These are phyloP conservation scores for Hirschfeldia incana DNA, from an alignment of 345 rosid species.

Conservation along the genomic window DNA sequence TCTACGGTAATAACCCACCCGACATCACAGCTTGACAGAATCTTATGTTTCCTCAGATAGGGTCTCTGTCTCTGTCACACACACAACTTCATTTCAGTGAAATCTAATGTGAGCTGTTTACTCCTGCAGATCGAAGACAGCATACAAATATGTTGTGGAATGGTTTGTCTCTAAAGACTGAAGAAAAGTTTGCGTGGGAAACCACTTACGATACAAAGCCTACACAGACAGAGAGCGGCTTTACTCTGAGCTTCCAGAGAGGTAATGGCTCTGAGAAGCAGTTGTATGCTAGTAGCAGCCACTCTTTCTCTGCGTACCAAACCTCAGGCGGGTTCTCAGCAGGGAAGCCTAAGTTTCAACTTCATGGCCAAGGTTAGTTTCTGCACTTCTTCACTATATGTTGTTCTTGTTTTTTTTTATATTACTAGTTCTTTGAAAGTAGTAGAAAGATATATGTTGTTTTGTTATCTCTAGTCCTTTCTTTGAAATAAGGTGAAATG, in stretches of 20 bases:
- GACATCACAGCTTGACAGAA: background rate
- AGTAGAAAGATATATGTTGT: background rate
- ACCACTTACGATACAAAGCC: conserved; percentile 48
- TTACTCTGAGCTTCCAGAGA: conserved; percentile 45
- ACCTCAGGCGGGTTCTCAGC: conserved; percentile 45
- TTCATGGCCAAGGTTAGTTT: conserved; percentile 25
- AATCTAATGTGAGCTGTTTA: background rate
- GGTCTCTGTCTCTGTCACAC: conserved; percentile 13
- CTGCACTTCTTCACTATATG: background rate
- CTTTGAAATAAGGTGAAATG: background rate
- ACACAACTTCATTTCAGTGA: background rate
- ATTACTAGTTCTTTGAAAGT: too few species aligned
- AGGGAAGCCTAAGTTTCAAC: conserved; percentile 23
- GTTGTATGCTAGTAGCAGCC: conserved; percentile 42
- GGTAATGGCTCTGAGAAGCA: conserved; percentile 42
- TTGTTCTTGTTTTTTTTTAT: too few species aligned
- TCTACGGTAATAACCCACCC: conserved; percentile 30
- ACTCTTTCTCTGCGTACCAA: conserved; percentile 30
- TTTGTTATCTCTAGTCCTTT: background rate
- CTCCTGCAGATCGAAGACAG: conserved; percentile 61
- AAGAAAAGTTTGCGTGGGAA: conserved; percentile 47
- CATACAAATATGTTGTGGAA: conserved; percentile 57
- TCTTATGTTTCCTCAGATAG: conserved; percentile 30
- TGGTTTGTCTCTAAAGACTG: conserved; percentile 46
- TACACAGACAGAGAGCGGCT: conserved; percentile 50